Conservation (phyloP, 1,284 basidiomycete species). For the Inonotus obliquus region DNA sequence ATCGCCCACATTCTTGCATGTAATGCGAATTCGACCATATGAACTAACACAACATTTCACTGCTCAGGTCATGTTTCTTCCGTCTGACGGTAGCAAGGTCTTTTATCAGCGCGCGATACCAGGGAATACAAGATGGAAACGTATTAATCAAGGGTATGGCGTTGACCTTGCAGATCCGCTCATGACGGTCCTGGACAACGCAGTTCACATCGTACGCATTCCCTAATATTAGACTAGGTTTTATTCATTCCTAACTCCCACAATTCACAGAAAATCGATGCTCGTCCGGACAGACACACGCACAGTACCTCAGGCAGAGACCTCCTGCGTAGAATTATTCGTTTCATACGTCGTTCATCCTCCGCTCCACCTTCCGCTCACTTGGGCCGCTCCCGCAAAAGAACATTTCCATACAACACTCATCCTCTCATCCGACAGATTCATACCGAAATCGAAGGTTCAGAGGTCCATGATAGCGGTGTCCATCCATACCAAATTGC, state of each 20-base stretch:
- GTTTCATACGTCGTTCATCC: not conserved
- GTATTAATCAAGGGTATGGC: not conserved
- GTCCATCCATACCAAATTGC: not conserved
- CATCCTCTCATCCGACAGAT: not conserved
- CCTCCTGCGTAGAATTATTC: not conserved
- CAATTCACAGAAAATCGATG: not conserved
- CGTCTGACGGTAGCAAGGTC: conserved; percentile 1
- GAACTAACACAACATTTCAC: not conserved
- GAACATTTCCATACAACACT: not conserved
- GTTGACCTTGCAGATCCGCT: conserved; percentile 9
- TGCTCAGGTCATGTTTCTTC: conserved; percentile 1
- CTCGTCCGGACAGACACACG: not conserved
- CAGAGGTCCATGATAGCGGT: not conserved
- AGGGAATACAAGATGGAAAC: not conserved
- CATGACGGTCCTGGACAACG: conserved; percentile 3
- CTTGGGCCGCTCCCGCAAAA: not conserved
- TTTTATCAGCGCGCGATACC: conserved; percentile 8
- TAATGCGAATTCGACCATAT: not conserved
- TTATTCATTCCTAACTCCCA: not conserved
- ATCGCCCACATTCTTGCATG: not conserved
- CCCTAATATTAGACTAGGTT: not conserved
- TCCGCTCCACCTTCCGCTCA: not conserved
- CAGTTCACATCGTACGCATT: conserved; percentile 4
- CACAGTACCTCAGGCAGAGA: not conserved
- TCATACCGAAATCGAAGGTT: not conserved